A percentile compares a stretch with the other conserved stretches of the same genome.
Evolutionary conservation across 2,329 filamentous ascomycete genomes (phyloP).

Genomic region (Aspergillus alliaceus): DNA sequence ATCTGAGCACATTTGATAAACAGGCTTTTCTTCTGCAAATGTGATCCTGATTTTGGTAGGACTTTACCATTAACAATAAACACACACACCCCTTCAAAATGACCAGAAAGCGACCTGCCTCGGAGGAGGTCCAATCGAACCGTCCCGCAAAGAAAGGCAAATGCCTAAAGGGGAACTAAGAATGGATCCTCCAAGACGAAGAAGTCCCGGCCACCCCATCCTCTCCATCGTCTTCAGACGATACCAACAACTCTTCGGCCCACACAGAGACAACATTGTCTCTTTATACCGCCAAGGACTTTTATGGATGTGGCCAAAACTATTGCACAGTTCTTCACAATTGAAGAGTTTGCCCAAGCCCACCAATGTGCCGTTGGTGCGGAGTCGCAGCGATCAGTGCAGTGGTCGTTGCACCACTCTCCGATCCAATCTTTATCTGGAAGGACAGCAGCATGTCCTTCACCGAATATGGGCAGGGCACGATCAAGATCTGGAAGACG

Average conservation of each 20-base stretch:
- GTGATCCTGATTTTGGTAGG: neutral
- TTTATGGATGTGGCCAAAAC: constrained; percentile 23
- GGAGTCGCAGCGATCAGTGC: constrained; percentile 21
- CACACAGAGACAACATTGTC: neutral
- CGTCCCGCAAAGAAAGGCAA: neutral
- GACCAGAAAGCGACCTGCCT: neutral
- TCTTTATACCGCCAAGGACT: constrained; percentile 22
- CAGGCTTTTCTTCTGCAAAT: neutral
- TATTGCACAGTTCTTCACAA: constrained; percentile 24
- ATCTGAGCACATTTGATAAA: neutral
- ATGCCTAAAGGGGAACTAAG: neutral
- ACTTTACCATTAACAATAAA: neutral
- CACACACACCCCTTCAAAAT: neutral
- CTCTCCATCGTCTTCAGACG: neutral
- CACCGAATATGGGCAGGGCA: constrained; percentile 6
- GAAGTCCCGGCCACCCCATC: neutral
- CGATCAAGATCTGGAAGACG: constrained; percentile 10
- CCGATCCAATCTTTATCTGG: constrained; percentile 8
- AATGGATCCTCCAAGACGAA: neutral
- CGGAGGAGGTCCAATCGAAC: neutral
- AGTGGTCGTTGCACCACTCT: constrained; percentile 22
- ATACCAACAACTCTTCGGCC: neutral
- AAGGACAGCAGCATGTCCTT: constrained; percentile 6
- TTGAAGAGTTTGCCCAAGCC: constrained; percentile 21
- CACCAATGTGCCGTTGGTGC: constrained; percentile 20